Conservation (phyloP, 169 alveolate species). For the Babesia ovata region DNA sequence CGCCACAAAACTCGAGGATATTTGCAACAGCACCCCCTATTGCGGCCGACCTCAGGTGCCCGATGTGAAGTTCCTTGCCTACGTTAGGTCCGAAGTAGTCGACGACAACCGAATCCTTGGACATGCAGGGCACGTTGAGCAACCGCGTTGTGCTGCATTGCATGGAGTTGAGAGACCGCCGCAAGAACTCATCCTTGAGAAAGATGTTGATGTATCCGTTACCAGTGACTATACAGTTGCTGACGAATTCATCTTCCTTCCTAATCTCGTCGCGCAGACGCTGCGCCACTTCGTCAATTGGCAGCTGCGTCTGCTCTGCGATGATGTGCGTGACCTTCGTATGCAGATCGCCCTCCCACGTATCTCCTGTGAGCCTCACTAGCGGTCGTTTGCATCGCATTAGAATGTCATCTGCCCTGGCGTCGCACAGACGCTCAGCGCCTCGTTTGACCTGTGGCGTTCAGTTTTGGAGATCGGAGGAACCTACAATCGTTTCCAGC, state of each 20-base stretch:
- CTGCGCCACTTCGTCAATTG: slow-evolving; percentile 25
- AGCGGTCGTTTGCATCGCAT: slow-evolving; percentile 39
- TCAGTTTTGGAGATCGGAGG: too few species aligned
- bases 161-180: slow-evolving; percentile 21
- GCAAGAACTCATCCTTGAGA: slow-evolving; percentile 32
- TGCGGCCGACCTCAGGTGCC: slow-evolving; percentile 75
- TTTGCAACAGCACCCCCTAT: slow-evolving; percentile 75
- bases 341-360: slow-evolving; percentile 46
- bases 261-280: slow-evolving; percentile 50
- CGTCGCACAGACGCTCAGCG: slow-evolving; percentile 41
- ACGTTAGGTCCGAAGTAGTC: slow-evolving; percentile 78
- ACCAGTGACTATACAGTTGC: slow-evolving; percentile 24
- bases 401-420: slow-evolving; percentile 18
- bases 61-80: slow-evolving; percentile 77
- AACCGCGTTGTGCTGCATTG: not conserved
- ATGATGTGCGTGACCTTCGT: slow-evolving; percentile 37
- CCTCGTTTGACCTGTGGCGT: slow-evolving; percentile 52
- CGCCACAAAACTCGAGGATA: slow-evolving; percentile 61
- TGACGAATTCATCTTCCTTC: slow-evolving; percentile 43
- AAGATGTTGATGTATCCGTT: slow-evolving; percentile 31
- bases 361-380: slow-evolving; percentile 32
- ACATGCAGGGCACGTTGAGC: slow-evolving; percentile 39
- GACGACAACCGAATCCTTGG: slow-evolving; percentile 46
- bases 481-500: slow-evolving; percentile 36
- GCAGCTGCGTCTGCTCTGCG: slow-evolving; percentile 16